phyloP scores from a whole-genome alignment of 2,329 filamentous ascomycete species.

The Diaporthe australafricana region DNA sequence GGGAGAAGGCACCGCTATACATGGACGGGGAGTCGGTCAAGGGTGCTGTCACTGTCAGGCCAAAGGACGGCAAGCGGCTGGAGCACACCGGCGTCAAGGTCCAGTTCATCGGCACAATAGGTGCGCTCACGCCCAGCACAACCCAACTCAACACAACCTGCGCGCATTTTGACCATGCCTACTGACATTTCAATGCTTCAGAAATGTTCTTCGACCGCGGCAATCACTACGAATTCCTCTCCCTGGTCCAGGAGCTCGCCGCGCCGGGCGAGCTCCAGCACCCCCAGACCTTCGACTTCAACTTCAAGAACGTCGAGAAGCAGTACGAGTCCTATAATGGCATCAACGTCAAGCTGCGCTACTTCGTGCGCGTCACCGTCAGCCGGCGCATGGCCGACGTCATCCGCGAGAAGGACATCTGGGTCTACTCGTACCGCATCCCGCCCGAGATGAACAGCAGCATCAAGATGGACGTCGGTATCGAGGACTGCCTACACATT shows the following conservation, averaged over 20 bases:
- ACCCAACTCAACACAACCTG: slow-evolving; percentile 98
- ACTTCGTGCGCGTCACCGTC: slow-evolving; percentile 97
- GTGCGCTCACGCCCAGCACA: slow-evolving; percentile 92
- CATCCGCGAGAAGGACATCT: slow-evolving; percentile 98
- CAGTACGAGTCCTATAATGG: slow-evolving; percentile 99
- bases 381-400: slow-evolving; percentile 98
- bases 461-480: slow-evolving; percentile 99
- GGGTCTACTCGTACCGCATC: slow-evolving; percentile 99
- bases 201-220: slow-evolving; percentile 99
- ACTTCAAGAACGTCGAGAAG: slow-evolving; percentile 99
- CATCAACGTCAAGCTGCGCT: slow-evolving; percentile 99
- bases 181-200: slow-evolving; percentile 50
- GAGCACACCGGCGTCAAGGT: slow-evolving; percentile 99
- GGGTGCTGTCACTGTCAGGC: slow-evolving; percentile 92
- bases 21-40: slow-evolving; percentile 99
- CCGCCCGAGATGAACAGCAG: slow-evolving; percentile 97
- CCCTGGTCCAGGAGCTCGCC: slow-evolving; percentile 94
- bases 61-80: slow-evolving; percentile 97
- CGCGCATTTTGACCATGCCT: slow-evolving; percentile 39
- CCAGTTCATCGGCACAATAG: slow-evolving; percentile 98
- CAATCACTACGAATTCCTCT: slow-evolving; percentile 99
- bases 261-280: slow-evolving; percentile 98
- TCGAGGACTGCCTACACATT: slow-evolving; percentile 98
- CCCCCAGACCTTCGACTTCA: slow-evolving; percentile 98
- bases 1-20: slow-evolving; percentile 96